Base-by-base conservation (phyloP, 768 basidiomycete species). In the Punctularia strigosozonata region DNA sequence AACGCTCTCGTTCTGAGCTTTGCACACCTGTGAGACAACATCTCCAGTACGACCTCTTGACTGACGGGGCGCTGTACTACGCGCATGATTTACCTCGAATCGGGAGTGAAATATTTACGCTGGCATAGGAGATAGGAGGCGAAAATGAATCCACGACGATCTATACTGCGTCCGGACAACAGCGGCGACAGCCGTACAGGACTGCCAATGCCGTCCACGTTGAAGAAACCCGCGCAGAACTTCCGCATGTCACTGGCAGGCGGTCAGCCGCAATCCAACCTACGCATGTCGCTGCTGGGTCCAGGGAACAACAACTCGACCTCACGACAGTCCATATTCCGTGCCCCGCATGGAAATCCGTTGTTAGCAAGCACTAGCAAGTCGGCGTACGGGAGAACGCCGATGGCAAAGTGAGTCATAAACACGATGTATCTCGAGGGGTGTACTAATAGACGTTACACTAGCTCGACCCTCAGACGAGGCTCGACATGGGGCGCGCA, bases 211-310 rank as follows among this genome's bases (percentile, higher is more conserved):
- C 84, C 69, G 4, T 72, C 85, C 1, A 80, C 83, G 0, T 57
- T 72, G 43, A 88, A 87, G 66, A 88, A 84, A 54, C 68, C 71
- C 7, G 53, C 67, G 18, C 54, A 65, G 37, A 60, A 61, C n/a
- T 70, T 68, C 43, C 63, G 74, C 22, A 72, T 81, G 71, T 87
- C 83, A 28, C 61, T 86, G 24, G 78, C 79, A n/a, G 80, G 84
- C 82, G 24, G 75, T 80, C n/a, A 55, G 72, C 20, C 75, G 82
- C 35, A 65, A 69, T 3, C 75, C 70, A 22, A 71, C 46, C 57
- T 59, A 33, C 58, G 64, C 20, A 50, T 49, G 17, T 37, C 44
- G 20, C 38, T 46, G 18, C 37, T 45, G 26, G 49, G 46, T 2
- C 57, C 57, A 1, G 51, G 53, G 2, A 67, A 72, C 18, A 78